A percentile compares a stretch with the other conserved stretches of the same genome.
Evolutionary conservation across 176 grass and related monocot species (phyloP).

Genomic region (Ananas comosus): DNA sequence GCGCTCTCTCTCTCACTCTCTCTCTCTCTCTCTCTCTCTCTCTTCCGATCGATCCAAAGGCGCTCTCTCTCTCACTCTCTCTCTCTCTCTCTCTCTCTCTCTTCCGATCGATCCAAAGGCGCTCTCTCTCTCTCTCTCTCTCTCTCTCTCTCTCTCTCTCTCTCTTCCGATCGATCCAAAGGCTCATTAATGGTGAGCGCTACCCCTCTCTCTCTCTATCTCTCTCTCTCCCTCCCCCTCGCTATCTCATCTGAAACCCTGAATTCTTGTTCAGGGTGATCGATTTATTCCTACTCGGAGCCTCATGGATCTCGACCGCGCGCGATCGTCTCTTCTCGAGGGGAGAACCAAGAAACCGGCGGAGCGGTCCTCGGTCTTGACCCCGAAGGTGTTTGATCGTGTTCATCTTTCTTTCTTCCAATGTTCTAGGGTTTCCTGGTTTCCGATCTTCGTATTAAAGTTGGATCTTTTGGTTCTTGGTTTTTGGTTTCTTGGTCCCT

Average conservation of each 20-base stretch:
- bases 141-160: no score
- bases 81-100: no score
- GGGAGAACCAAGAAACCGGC: conserved; percentile 6
- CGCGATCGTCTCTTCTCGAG: conserved; percentile 12
- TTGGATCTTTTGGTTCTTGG: no score
- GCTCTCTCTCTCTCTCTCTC: no score
- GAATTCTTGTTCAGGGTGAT: conserved; percentile 7
- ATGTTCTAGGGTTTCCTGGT: neutral
- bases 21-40: no score
- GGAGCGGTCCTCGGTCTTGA: conserved; percentile 8
- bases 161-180: no score
- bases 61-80: no score
- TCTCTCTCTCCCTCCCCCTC: neutral
- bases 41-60: no score
- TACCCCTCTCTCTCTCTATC: neutral
- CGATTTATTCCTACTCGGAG: conserved; percentile 36
- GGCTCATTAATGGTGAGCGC: no score
- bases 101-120: no score
- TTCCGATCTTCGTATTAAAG: neutral
- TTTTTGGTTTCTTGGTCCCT: neutral
- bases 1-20: no score
- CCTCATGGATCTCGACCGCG: conserved; percentile 34
- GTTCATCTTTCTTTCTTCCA: conserved; percentile 4
- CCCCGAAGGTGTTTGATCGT: conserved; percentile 14
- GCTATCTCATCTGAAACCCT: conserved; percentile 1